These are phyloP conservation scores for Solanum tarapatanum DNA, from an alignment of 257 asterid genomes.

Conservation along the genomic window DNA sequence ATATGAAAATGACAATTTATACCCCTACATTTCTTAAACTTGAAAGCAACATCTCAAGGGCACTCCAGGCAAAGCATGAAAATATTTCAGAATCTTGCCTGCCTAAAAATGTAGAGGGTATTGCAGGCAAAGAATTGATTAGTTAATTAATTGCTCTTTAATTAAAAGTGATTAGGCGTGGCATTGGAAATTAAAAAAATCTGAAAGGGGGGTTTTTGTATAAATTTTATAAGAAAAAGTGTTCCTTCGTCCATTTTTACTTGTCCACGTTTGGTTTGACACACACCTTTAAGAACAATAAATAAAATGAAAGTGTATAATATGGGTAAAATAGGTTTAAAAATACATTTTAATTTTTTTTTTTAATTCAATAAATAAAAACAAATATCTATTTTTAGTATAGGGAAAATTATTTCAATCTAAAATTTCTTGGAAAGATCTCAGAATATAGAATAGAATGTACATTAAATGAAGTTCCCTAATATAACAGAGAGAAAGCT, in stretches of 20 bases:
- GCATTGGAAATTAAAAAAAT: conserved; percentile 29
- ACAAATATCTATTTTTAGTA: background rate
- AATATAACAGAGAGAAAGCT: conserved; percentile 29
- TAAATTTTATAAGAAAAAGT: conserved; percentile 25
- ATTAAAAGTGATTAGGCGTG: conserved; percentile 54
- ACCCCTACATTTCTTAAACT: conserved; percentile 18
- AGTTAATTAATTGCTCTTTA: conserved; percentile 18
- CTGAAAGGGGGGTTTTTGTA: background rate
- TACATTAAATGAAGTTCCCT: conserved; percentile 19
- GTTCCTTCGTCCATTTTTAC: background rate
- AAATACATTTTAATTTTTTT: too few relatives aligned
- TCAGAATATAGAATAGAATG: conserved; percentile 38
- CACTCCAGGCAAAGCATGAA: conserved; percentile 45
- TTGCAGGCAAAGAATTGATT: conserved; percentile 2
- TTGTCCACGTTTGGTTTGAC: background rate
- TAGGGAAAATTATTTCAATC: background rate
- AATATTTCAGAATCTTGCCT: background rate
- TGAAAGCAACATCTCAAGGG: conserved; percentile 56
- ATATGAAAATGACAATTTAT: conserved; percentile 13
- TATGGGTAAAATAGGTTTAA: too few relatives aligned
- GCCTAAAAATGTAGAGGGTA: background rate
- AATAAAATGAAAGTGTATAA: too few relatives aligned
- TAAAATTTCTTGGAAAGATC: conserved; percentile 32
- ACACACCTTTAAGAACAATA: too few relatives aligned
- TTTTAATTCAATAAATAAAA: too few relatives aligned